Conservation (phyloP, 176 grass and related monocot genomes). For the Bolboschoenus planiculmis region DNA sequence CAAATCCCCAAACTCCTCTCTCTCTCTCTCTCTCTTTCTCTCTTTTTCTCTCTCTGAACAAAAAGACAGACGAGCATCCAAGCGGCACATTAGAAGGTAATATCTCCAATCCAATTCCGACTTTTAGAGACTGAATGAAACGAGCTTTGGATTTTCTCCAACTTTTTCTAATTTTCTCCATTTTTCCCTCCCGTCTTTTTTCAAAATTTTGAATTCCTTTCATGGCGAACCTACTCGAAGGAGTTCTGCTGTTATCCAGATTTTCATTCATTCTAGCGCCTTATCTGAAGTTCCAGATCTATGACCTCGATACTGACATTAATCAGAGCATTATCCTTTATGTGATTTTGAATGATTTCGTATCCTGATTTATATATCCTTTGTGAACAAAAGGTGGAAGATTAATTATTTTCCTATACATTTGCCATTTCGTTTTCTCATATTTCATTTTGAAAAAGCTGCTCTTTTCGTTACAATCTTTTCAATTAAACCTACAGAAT, state of each 20-base stretch:
- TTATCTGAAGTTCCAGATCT: conserved; percentile 1
- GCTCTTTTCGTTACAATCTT: not conserved
- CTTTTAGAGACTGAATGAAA: not conserved
- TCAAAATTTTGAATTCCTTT: not conserved
- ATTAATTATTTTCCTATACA: not conserved
- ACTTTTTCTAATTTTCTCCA: not conserved
- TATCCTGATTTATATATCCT: not conserved
- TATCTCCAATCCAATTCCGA: not conserved
- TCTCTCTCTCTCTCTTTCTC: not conserved
- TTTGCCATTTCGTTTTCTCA: not conserved
- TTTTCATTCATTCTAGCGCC: not conserved
- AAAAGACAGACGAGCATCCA: not conserved
- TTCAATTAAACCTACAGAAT: not conserved
- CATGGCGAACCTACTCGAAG: not conserved
- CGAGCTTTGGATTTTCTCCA: not conserved
- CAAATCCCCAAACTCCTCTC: not conserved
- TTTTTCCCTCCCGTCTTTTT: not conserved
- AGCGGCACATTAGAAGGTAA: not conserved
- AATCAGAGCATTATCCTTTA: not conserved
- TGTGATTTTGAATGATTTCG: not conserved
- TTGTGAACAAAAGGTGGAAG: not conserved
- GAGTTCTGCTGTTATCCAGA: not conserved
- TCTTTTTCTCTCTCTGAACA: not conserved
- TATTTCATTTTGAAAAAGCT: not conserved
- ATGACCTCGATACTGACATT: not conserved